Conservation (phyloP, 331 rosid species). For the Prunus yedoensis region DNA sequence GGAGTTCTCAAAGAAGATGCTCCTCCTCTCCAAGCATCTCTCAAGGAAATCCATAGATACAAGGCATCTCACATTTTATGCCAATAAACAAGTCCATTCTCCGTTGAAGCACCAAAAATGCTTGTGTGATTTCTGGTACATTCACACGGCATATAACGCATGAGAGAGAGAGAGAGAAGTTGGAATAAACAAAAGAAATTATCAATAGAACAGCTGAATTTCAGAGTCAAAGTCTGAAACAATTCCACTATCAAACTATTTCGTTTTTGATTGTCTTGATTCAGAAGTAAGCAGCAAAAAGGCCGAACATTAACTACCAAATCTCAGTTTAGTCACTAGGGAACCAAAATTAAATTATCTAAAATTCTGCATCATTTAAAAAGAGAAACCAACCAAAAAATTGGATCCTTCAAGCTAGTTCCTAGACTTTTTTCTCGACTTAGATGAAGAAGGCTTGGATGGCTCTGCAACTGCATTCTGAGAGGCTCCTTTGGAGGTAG, state of each 20-base stretch:
- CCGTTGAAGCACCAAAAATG: neutral
- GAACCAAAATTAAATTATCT: conserved; percentile 16
- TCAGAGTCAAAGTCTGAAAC: neutral
- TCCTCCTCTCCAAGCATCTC: neutral
- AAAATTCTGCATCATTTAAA: conserved; percentile 12
- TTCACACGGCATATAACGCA: neutral
- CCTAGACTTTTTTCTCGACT: conserved; percentile 81
- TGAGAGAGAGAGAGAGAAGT: neutral
- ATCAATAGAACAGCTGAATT: neutral
- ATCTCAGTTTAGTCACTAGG: conserved; percentile 20
- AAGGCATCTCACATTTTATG: conserved; percentile 13
- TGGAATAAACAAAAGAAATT: neutral
- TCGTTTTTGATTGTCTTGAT: conserved; percentile 3
- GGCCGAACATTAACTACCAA: conserved; percentile 12
- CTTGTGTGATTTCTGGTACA: neutral
- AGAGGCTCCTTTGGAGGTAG: conserved; percentile 51
- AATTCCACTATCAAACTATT: neutral
- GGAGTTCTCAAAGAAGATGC: conserved; percentile 21
- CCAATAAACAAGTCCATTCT: neutral
- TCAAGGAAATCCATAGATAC: neutral
- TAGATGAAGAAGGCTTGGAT: conserved; percentile 53
- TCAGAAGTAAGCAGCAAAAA: conserved; percentile 11
- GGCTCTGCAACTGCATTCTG: conserved; percentile 52
- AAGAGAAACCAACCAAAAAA: conserved; percentile 3
- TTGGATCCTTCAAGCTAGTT: conserved; percentile 33